Evolutionary conservation across 2,329 filamentous ascomycete genomes (phyloP), one percentile per base, ranked within the genome.

Genomic region (Elsinoe fawcettii): DNA sequence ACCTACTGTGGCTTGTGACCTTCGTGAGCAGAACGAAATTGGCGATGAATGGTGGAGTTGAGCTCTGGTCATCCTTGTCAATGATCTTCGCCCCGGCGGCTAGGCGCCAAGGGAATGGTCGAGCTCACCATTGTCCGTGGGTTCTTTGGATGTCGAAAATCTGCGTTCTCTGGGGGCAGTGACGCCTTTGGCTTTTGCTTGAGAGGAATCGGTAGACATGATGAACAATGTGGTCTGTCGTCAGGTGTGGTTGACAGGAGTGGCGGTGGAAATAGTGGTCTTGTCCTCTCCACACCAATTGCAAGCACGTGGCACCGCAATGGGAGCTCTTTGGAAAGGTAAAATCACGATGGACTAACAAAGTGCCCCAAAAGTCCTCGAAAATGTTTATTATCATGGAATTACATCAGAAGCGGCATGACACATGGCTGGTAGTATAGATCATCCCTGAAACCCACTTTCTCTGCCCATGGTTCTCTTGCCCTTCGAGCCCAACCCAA

Each of bases 21-120:
- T 72, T 93, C 89, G 73, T 96, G 91, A 62, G 89, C 88, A 69
- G 84, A 83, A 66, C 91, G 87, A 76, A 96, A 96, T 70, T 95
- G 87, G 62, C 86, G 83, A 73, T 96, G 91, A 68, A 90, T 87
- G 70, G 87, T 86, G 66, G 90, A 95, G 67, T 81, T 83, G 63
- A 84, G 79, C 76, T 96, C 90, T 95, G 69, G n/a, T 18, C 36
- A 44, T n/a, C 25, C 11, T 43, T 8, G 25, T 32, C 37, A 55
- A 34, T 25, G 32, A 59, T 49, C 16, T 12, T 23, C 22, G 3
- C 20, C 11, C 47, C 43, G 36, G 30, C 30, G 36, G 14, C 49
- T 56, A 43, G 25, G 25, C 46, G 37, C 46, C 22, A 39, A 67
- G 23, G 30, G 20, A 37, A 58, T 56, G 16, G 18, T 30, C 22